Base-by-base conservation (phyloP, 2,329 filamentous ascomycete species). In the Teratosphaeria epicoccoides region DNA sequence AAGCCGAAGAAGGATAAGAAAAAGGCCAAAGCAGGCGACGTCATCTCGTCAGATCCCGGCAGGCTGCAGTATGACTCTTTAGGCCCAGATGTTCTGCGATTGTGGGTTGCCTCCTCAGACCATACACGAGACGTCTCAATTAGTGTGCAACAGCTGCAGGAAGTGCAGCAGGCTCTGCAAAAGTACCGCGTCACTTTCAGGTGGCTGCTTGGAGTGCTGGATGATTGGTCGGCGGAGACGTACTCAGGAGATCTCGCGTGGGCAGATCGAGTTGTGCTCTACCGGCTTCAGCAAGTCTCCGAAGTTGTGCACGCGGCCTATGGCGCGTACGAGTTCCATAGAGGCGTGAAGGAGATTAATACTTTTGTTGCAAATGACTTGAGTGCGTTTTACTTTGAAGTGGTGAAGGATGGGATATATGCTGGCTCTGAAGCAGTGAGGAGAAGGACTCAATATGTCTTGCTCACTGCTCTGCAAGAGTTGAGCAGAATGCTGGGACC, bases 321-420 rank as follows among this genome's bases (percentile, higher is more conserved):
- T 63, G 70, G 78, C 29, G 79, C 79, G 24, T 85, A 87, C 64
- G 87, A 95, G 63, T 96, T 95, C 68, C 84, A 88, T 76, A 86
- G 82, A 68, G 90, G 79, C 11, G 74, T 89, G 5, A 81, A 76
- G 53, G 71, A 78, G 3, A 76, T 97, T 57, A 94, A 90, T 68
- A 80, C 81, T 56, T 96, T 90, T 83, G 77, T 95, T 53, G 82
- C 83, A 51, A 82, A 77, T 23, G 87, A 96, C 59, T 77, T 98
- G 23, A 96, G 89, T 0, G 85, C 91, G 0, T 95, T 96, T 68
- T 98, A 97, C 68, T 81, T 98, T 52, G 93, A 98, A 69, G 83
- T 87, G 0, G 76, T 90, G 61, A 98, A 98, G 69, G 93, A 98
- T 63, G 78, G 88, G 2, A 75, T 97, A 1, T 98, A 98, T 72